Percentiles rank a stretch among this genome's conserved stretches.
These are phyloP conservation scores for Geum urbanum DNA, from an alignment of 306 rosid genomes.

Conservation along the genomic window DNA sequence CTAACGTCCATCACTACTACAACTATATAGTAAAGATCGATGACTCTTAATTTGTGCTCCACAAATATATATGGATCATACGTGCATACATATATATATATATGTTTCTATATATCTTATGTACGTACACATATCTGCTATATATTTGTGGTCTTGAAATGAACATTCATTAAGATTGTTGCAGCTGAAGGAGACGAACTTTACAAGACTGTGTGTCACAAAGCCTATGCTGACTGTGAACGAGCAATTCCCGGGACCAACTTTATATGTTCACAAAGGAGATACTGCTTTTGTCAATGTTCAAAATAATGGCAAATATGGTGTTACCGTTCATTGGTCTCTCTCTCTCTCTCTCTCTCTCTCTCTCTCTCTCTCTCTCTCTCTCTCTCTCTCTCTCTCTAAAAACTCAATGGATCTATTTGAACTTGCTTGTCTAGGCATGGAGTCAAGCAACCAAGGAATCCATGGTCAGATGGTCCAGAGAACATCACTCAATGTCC, in stretches of 20 bases:
- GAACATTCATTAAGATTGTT: neutral
- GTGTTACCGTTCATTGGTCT: constrained; percentile 39
- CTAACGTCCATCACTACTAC: too few species aligned
- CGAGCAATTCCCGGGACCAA: constrained; percentile 33
- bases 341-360: neutral
- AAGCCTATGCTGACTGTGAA: constrained; percentile 23
- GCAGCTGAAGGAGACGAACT: constrained; percentile 21
- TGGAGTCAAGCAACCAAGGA: constrained; percentile 37
- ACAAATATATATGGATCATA: too few species aligned
- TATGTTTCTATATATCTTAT: too few species aligned
- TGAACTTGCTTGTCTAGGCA: constrained; percentile 11
- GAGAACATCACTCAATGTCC: constrained; percentile 42
- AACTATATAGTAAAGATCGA: too few species aligned
- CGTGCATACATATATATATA: too few species aligned
- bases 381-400: neutral
- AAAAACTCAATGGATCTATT: too few species aligned
- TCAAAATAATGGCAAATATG: constrained; percentile 24
- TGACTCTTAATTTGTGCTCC: too few species aligned
- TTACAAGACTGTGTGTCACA: constrained; percentile 15
- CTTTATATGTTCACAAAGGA: constrained; percentile 29
- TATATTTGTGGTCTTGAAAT: neutral
- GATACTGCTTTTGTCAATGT: constrained; percentile 29
- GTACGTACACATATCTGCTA: neutral
- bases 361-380: neutral
- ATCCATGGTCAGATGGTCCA: constrained; percentile 46